Base-by-base conservation (phyloP, 768 basidiomycete genomes). In the Suillus clintonianus region DNA sequence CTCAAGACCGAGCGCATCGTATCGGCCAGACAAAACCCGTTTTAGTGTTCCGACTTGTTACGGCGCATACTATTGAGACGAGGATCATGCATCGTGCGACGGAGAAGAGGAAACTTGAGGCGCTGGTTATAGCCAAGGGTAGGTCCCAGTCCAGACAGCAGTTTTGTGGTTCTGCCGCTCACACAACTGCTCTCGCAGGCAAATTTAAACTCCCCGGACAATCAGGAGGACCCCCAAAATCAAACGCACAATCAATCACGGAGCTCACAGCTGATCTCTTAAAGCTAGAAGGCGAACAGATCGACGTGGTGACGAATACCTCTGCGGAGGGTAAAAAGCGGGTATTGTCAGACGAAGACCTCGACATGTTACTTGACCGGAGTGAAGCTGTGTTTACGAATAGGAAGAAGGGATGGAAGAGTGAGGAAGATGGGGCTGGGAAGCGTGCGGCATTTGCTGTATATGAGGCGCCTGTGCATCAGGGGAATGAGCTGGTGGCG, bases 21-120 rank as follows among this genome's bases (percentile, higher is more conserved):
- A 98, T 99, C 55, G 97, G 97, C 2, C 97, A 98, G 78, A 97
- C 87, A 34, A 89, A 82, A 67, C 94, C 95, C 1, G 95, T 97
- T 59, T 81, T 97, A 50, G 88, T 97, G 62, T 97, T 94, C 79
- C 84, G 97, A 43, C 82, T 98, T 4, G 87, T 97, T 42, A 91
- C 89, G 24, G 89, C 86, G 6, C 90, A 95, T 75, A 97, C 95
- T 3, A 83, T 99, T 68, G 97, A 99, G 80, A 91, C 89, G 45
- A 91, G 89, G 75, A 95, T 98, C 69, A 88, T 99, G 83, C 86
- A 94, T 70, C 84, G 88, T n/a, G 92, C 93, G 7, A 83, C 83
- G 9, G 91, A 92, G 80, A 94, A 94, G 78, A 85, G 93, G 53
- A 89, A 93, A 75, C 84, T 99, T 5, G 97, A 99, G 78, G 93